Evolutionary conservation across 2,329 filamentous ascomycete species (phyloP).

Genomic region (Aspergillus costaricaensis): DNA sequence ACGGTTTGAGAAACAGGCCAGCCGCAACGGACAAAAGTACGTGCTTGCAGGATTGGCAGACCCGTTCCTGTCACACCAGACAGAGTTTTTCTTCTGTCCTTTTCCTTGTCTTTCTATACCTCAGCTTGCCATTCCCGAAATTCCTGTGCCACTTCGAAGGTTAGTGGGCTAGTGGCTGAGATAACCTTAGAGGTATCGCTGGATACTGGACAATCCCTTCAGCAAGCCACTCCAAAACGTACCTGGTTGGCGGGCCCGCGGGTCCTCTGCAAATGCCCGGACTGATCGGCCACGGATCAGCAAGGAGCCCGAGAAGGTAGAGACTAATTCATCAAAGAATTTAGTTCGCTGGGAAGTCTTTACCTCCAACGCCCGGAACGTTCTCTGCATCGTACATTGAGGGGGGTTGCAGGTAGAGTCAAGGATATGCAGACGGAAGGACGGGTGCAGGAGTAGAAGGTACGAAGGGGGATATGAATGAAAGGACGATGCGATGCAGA

Average conservation of each 20-base stretch:
- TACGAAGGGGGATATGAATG: background rate
- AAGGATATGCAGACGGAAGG: background rate
- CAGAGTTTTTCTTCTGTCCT: background rate
- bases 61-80: background rate
- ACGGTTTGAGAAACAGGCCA: background rate
- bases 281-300: constrained; percentile 17
- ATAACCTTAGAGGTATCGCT: background rate
- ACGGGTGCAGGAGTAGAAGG: background rate
- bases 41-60: background rate
- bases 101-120: background rate
- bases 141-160: constrained; percentile 3
- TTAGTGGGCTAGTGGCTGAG: constrained; percentile 18
- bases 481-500: background rate
- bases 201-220: constrained; percentile 1
- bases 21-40: constrained; percentile 1
- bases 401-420: background rate
- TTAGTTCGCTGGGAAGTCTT: constrained; percentile 1
- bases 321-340: constrained; percentile 5
- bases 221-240: constrained; percentile 14
- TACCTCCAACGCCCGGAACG: constrained; percentile 1
- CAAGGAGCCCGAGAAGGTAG: constrained; percentile 3
- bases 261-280: constrained; percentile 23
- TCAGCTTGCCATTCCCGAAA: background rate
- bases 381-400: constrained; percentile 3
- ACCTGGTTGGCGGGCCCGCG: constrained; percentile 25